Evolutionary conservation across 2,329 filamentous ascomycete genomes (phyloP).

Genomic region (Zasmidium citrigriseum): DNA sequence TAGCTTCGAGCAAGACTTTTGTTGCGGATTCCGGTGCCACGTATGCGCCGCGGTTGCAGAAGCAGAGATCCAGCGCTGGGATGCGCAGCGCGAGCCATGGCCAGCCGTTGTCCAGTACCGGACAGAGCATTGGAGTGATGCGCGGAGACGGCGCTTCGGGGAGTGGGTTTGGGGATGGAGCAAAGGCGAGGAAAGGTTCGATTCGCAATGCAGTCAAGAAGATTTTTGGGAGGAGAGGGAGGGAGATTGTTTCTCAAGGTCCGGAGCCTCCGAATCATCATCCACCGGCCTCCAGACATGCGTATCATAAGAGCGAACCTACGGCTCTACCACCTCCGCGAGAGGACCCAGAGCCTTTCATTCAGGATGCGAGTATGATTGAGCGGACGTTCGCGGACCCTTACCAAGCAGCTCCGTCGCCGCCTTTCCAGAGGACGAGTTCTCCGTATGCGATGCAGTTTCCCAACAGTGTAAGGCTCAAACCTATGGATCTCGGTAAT

Average conservation of each 20-base stretch:
- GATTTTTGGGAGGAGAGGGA: conserved; percentile 38
- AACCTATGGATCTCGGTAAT: conserved; percentile 37
- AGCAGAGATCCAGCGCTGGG: conserved; percentile 25
- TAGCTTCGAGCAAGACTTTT: conserved; percentile 7
- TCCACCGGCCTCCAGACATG: conserved; percentile 27
- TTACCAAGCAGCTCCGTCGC: conserved; percentile 6
- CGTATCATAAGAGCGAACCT: conserved; percentile 35
- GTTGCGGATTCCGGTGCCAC: conserved; percentile 19
- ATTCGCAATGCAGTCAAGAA: conserved; percentile 38
- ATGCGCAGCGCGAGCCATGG: conserved; percentile 24
- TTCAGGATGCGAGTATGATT: conserved; percentile 10
- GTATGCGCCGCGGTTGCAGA: conserved; percentile 20
- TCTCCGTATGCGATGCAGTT: conserved; percentile 40
- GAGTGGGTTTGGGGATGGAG: conserved; percentile 15
- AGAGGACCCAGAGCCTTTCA: conserved; percentile 18
- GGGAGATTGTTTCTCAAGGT: conserved; percentile 22
- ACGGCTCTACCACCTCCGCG: conserved; percentile 19
- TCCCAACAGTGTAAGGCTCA: conserved; percentile 37
- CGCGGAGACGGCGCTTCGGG: conserved; percentile 10
- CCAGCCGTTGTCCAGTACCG: conserved; percentile 16
- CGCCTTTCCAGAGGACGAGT: conserved; percentile 16
- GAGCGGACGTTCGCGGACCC: conserved; percentile 7
- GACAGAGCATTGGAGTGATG: conserved; percentile 1
- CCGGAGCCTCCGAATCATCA: conserved; percentile 8
- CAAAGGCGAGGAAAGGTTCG: conserved; percentile 33